Conservation (phyloP, 768 basidiomycete genomes). For the Collybiopsis luxurians region DNA sequence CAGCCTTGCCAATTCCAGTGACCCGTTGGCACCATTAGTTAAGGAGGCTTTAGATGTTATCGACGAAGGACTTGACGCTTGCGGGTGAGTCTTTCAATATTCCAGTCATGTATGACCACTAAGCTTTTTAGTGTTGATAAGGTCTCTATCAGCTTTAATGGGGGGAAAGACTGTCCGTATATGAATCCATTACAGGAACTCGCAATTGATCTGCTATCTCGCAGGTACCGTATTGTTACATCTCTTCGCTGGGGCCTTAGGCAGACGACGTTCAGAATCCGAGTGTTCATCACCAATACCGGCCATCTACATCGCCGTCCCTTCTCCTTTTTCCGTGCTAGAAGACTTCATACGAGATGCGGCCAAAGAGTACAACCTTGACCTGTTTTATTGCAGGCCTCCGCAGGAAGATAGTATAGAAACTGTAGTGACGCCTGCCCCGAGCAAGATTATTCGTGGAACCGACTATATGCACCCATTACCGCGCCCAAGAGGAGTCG, state of each 20-base stretch:
- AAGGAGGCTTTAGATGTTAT: constrained; percentile 83
- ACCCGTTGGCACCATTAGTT: constrained; percentile 58
- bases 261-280: constrained; percentile 34
- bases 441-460: constrained; percentile 12
- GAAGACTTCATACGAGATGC: constrained; percentile 79
- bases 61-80: constrained; percentile 67
- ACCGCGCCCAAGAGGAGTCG: constrained; percentile 34
- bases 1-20: constrained; percentile 49
- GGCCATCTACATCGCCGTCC: constrained; percentile 85
- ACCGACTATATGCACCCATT: constrained; percentile 17
- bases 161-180: constrained; percentile 93
- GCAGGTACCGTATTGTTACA: constrained; percentile 96
- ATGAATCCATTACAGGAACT: background rate
- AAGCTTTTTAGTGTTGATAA: constrained; percentile 50
- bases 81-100: constrained; percentile 64
- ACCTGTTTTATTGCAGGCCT: constrained; percentile 60
- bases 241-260: constrained; percentile 75
- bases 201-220: constrained; percentile 3
- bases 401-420: constrained; percentile 42
- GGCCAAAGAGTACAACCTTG: constrained; percentile 64
- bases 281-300: constrained; percentile 47
- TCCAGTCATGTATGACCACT: background rate
- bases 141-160: constrained; percentile 93
- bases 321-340: constrained; percentile 81
- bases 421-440: constrained; percentile 39